Base-by-base conservation (phyloP, 805 yeast genomes). In the Starmerella riodocensis region DNA sequence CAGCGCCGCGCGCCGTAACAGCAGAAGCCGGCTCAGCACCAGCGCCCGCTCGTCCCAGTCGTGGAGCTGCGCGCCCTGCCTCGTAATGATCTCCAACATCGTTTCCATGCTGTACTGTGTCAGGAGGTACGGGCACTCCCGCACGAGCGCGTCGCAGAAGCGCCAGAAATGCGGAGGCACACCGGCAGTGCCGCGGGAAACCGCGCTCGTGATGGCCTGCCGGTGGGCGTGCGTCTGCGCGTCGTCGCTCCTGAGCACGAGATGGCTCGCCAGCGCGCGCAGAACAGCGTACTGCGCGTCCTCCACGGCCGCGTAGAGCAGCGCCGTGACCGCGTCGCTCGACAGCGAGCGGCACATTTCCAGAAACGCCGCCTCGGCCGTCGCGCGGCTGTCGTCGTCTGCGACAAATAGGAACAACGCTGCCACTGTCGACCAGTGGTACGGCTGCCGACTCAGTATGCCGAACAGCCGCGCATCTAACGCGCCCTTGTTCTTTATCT, bases 1-100 rank as follows among this genome's bases (percentile, higher is more conserved):
- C 16, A 86, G 60, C 51, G 84, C 70, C 53, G 64, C 71, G 38
- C 95, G 69, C 51, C 83, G 91, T 52, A 68, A 68, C 21, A 83
- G 60, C 7, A 86, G 55, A 2, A 81, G 59, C 27, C 69, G 67
- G 0, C 94, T 76, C 20, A 79, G 49, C 0, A 74, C 59, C 39
- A 69, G 70, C 8, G 19, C 34, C 4, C 25, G 11, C 19, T 9
- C 21, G 12, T 20, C 33, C 41, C 44, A 43, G 14, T 16, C 6
- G 16, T 4, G 17, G 9, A 8, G 6, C 14, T 20, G 21, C 2
- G 6, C 17, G 19, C 27, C 36, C n/a, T 23, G 2, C 24, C 9
- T 52, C 3, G 65, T 52, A 4, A 67, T 47, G 14, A 69, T 45
- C 4, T 68, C 59, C 11, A 80, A 48, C 0, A 72, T 54, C 25